Evolutionary conservation across 345 rosid genomes (phyloP).

Genomic region (Ceriops zippeliana): DNA sequence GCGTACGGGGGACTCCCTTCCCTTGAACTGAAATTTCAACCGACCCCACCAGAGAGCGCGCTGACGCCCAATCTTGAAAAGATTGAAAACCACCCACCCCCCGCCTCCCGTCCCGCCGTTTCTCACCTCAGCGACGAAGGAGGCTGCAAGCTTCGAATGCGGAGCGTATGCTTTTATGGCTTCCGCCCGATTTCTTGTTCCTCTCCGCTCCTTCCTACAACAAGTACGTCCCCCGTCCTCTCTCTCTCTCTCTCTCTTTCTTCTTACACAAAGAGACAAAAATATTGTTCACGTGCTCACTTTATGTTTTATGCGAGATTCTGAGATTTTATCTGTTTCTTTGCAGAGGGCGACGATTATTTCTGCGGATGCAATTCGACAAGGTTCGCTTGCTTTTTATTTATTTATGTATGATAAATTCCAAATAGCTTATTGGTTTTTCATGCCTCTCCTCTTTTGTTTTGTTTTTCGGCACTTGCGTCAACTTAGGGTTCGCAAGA

Average conservation of each 20-base stretch:
- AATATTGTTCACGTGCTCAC: background rate
- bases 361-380: slow-evolving; percentile 22
- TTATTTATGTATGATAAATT: no score
- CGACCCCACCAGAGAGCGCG: no score
- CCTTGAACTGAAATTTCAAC: no score
- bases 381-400: slow-evolving; percentile 28
- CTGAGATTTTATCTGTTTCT: background rate
- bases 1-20: no score
- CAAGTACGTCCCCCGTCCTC: slow-evolving; percentile 6
- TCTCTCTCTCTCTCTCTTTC: background rate
- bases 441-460: background rate
- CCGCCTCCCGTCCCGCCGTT: no score
- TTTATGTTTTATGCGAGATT: background rate
- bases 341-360: slow-evolving; percentile 39
- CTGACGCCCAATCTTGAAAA: no score
- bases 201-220: slow-evolving; percentile 25
- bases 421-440: background rate
- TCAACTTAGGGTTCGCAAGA: slow-evolving; percentile 32
- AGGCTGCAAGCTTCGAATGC: no score
- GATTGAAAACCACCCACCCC: no score
- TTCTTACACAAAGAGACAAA: no score
- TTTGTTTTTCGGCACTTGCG: background rate
- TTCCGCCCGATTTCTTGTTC: slow-evolving; percentile 26
- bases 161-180: slow-evolving; percentile 27
- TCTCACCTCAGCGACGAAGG: no score